phyloP scores from a whole-genome alignment of 345 rosid genomes.

The Sisymbrium altissimum region DNA sequence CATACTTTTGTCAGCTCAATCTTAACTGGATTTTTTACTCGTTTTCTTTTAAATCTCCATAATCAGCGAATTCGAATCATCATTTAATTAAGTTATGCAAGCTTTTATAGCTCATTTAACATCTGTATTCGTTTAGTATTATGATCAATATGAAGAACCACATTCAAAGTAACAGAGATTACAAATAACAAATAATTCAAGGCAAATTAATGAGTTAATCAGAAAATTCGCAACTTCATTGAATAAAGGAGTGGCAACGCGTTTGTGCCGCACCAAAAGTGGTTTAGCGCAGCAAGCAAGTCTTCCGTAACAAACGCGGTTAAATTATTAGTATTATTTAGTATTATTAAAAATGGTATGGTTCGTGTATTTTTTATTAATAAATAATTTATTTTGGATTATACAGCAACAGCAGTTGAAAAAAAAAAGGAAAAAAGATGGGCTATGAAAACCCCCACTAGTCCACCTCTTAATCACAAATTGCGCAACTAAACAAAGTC shows the following conservation, averaged over 20 bases:
- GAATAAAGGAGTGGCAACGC: background rate
- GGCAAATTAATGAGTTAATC: background rate
- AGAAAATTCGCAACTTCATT: background rate
- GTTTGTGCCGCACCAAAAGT: background rate
- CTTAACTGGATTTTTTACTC: background rate
- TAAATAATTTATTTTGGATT: background rate
- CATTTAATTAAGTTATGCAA: background rate
- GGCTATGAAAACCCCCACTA: constrained; percentile 9
- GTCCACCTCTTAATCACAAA: constrained; percentile 21
- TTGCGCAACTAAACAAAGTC: constrained; percentile 16
- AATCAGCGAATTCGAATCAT: background rate
- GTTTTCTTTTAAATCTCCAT: background rate
- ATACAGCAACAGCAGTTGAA: background rate
- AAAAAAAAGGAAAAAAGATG: background rate
- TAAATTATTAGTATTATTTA: background rate
- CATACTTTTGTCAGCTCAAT: constrained; percentile 28
- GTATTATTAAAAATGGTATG: background rate
- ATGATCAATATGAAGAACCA: background rate
- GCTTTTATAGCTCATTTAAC: background rate
- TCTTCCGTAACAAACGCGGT: background rate
- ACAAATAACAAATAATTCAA: background rate
- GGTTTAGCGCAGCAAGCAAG: background rate
- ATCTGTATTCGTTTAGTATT: background rate
- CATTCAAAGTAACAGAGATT: background rate
- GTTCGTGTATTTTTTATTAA: background rate